These are phyloP conservation scores for Solanum chmielewskii DNA, from an alignment of 257 asterid genomes.

Conservation along the genomic window DNA sequence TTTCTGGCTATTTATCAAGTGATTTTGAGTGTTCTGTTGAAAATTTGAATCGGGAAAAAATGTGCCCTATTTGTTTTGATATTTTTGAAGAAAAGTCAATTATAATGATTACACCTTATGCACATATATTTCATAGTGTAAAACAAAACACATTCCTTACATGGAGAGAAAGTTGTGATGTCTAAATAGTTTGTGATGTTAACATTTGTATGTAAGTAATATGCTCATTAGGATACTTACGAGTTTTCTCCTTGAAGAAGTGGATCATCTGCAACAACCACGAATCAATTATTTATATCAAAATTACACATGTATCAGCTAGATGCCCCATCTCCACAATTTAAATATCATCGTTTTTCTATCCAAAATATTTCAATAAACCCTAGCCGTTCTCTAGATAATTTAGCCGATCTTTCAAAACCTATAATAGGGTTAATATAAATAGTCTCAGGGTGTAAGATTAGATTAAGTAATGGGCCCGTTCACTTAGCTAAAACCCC, in stretches of 20 bases:
- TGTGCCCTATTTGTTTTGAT: too few relatives aligned
- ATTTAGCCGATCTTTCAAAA: background rate
- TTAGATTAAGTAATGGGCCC: background rate
- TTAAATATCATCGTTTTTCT: background rate
- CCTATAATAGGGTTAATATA: background rate
- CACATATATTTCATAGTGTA: background rate
- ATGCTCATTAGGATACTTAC: too few relatives aligned
- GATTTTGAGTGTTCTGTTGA: too few relatives aligned
- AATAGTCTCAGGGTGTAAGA: background rate
- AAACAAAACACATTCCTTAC: background rate
- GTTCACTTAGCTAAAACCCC: background rate
- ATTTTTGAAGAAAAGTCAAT: too few relatives aligned
- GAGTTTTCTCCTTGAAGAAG: too few relatives aligned
- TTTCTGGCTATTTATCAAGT: too few relatives aligned
- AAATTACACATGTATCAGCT: too few relatives aligned
- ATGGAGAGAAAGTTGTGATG: background rate
- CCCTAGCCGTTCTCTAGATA: background rate
- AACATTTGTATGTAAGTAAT: too few relatives aligned
- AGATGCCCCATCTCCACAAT: background rate
- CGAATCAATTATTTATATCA: too few relatives aligned
- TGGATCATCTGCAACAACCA: too few relatives aligned
- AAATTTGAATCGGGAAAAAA: too few relatives aligned
- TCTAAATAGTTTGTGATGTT: too few relatives aligned
- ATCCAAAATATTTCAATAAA: background rate
- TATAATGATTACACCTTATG: background rate